phyloP scores from a whole-genome alignment of 2,329 filamentous ascomycete species.

The Talaromyces sp. region DNA sequence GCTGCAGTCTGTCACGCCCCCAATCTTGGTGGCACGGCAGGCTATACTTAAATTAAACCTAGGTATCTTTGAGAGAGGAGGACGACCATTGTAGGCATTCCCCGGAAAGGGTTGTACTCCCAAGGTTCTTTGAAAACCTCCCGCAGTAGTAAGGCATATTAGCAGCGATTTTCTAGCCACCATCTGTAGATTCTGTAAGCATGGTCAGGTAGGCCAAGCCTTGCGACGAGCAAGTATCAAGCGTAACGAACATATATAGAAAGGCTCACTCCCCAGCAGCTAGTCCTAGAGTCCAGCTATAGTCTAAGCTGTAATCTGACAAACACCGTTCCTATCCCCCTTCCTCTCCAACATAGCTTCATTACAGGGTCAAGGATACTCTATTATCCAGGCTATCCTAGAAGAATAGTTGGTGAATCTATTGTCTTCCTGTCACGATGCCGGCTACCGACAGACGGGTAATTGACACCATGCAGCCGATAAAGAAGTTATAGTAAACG shows the following conservation, averaged over 20 bases:
- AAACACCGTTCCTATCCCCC: not conserved
- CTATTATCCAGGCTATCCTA: not conserved
- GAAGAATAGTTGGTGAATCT: not conserved
- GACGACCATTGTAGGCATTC: too few species aligned
- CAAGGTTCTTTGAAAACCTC: too few species aligned
- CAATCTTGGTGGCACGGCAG: too few species aligned
- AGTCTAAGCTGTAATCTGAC: not conserved
- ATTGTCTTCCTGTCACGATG: not conserved
- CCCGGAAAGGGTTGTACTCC: too few species aligned
- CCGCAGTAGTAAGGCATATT: too few species aligned
- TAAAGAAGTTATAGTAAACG: not conserved
- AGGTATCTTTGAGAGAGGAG: too few species aligned
- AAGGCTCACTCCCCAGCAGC: not conserved
- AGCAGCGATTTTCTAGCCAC: too few species aligned
- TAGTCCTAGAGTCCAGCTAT: not conserved
- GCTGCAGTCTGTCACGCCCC: too few species aligned
- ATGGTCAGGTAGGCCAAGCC: not conserved
- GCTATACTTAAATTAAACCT: too few species aligned
- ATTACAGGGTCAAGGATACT: not conserved
- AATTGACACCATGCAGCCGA: not conserved
- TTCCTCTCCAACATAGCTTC: not conserved
- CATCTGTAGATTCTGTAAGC: not conserved
- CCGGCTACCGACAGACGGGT: not conserved
- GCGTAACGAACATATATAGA: not conserved
- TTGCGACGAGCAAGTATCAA: not conserved